Evolutionary conservation across 139 green algal genomes (phyloP).

Genomic region (Micromonas pusilla): DNA sequence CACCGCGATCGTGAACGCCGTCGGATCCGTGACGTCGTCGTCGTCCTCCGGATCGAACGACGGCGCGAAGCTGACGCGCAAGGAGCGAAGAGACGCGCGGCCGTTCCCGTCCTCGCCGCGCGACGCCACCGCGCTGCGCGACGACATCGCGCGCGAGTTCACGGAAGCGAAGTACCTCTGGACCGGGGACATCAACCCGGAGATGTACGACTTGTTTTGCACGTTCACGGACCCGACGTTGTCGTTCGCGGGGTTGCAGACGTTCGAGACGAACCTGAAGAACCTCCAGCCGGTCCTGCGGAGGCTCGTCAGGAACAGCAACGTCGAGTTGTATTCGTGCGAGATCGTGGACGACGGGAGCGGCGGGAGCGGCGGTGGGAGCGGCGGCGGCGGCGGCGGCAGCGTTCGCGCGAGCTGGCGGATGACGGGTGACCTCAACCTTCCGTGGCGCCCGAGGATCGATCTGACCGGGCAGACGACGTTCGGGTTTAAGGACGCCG

Average conservation of each 20-base stretch:
- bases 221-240: constrained; percentile 41
- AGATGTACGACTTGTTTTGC: constrained; percentile 35
- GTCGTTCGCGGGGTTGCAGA: constrained; percentile 33
- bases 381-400: neutral
- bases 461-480: constrained; percentile 18
- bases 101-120: neutral
- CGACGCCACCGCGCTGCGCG: neutral
- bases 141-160: constrained; percentile 3
- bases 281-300: constrained; percentile 27
- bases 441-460: constrained; percentile 16
- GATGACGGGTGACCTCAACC: constrained; percentile 17
- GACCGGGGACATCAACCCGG: constrained; percentile 34
- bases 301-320: constrained; percentile 13
- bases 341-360: neutral
- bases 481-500: constrained; percentile 9
- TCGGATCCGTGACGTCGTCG: neutral
- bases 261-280: constrained; percentile 33
- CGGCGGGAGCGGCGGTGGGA: neutral
- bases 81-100: constrained; percentile 1
- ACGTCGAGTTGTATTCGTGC: constrained; percentile 17
- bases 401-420: constrained; percentile 12
- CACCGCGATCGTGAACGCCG: neutral
- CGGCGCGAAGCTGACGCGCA: neutral
- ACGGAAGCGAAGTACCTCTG: constrained; percentile 29
- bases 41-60: neutral